Evolutionary conservation across 1,139 yeast species (phyloP).

Genomic region (Oligophagozyma castellii): DNA sequence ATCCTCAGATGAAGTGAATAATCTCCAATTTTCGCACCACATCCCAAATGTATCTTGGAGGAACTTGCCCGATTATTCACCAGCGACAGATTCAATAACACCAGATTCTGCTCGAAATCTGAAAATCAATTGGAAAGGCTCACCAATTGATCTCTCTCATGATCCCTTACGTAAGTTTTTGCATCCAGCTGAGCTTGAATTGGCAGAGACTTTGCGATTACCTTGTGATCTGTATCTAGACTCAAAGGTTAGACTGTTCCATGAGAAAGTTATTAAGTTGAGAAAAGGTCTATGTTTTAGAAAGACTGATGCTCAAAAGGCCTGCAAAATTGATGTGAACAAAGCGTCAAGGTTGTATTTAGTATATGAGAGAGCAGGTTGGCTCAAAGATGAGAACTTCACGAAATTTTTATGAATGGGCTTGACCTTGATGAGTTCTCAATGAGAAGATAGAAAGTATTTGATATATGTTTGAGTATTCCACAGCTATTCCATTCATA

Average conservation of each 20-base stretch:
- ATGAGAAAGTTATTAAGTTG: slow-evolving; percentile 72
- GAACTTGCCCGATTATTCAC: slow-evolving; percentile 60
- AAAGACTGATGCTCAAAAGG: slow-evolving; percentile 95
- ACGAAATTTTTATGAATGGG: slow-evolving; percentile 20
- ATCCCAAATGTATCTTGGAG: slow-evolving; percentile 40
- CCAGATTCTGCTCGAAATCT: slow-evolving; percentile 51
- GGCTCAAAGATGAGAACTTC: slow-evolving; percentile 77
- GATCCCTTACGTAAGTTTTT: slow-evolving; percentile 63
- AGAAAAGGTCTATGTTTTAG: slow-evolving; percentile 73
- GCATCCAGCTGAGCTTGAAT: slow-evolving; percentile 83
- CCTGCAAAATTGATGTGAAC: slow-evolving; percentile 92
- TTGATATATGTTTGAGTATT: too few relatives aligned
- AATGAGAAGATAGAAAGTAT: background rate
- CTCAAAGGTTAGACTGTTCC: slow-evolving; percentile 79
- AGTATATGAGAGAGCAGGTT: slow-evolving; percentile 89
- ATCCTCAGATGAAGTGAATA: slow-evolving; percentile 10
- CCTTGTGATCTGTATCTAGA: slow-evolving; percentile 84
- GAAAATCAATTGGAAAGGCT: slow-evolving; percentile 95
- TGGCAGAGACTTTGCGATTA: slow-evolving; percentile 79
- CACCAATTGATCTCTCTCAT: slow-evolving; percentile 74
- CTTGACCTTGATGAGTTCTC: slow-evolving; percentile 1
- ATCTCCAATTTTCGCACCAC: slow-evolving; percentile 11
- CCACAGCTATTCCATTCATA: too few relatives aligned
- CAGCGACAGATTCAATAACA: slow-evolving; percentile 28
- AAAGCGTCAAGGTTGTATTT: slow-evolving; percentile 88